A percentile compares a stretch with the other conserved stretches of the same genome.
phyloP scores from a whole-genome alignment of 495 filamentous ascomycete genomes.

The Aspergillus egyptiacus region DNA sequence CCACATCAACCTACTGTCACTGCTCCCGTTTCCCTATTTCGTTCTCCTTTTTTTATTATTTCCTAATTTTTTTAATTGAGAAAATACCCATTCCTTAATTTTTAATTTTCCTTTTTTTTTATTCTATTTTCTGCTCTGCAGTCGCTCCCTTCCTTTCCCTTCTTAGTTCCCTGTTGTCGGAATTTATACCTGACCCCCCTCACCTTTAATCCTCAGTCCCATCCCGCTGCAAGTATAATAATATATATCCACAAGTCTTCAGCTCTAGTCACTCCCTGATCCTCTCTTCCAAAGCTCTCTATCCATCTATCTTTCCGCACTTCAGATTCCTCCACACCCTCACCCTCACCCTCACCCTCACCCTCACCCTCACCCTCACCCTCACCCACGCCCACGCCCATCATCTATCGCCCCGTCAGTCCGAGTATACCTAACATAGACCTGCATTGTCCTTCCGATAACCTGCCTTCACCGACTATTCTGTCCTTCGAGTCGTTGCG shows the following conservation, averaged over 20 bases:
- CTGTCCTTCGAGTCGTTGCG: constrained; percentile 1
- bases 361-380: background rate
- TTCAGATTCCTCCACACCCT: background rate
- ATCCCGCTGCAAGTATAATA: constrained; percentile 16
- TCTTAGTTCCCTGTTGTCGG: constrained; percentile 17
- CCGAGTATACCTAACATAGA: constrained; percentile 25
- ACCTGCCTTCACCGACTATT: constrained; percentile 8
- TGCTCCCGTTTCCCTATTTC: constrained; percentile 21
- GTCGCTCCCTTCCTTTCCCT: constrained; percentile 20
- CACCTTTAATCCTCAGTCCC: constrained; percentile 11
- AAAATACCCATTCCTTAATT: constrained; percentile 11
- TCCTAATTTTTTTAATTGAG: constrained; percentile 4
- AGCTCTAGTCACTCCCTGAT: constrained; percentile 10
- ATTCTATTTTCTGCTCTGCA: constrained; percentile 14
- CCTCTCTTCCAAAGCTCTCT: too few relatives aligned
- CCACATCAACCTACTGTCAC: constrained; percentile 8
- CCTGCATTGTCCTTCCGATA: constrained; percentile 8
- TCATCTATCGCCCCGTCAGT: background rate
- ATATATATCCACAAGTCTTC: constrained; percentile 11
- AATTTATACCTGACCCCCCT: constrained; percentile 15
- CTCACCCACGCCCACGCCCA: background rate
- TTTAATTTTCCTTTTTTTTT: constrained; percentile 12
- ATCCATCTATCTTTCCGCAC: too few relatives aligned
- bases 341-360: background rate
- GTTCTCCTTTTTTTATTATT: constrained; percentile 14